phyloP scores from a whole-genome alignment of 1,139 yeast genomes.

The Pichia terricola region DNA sequence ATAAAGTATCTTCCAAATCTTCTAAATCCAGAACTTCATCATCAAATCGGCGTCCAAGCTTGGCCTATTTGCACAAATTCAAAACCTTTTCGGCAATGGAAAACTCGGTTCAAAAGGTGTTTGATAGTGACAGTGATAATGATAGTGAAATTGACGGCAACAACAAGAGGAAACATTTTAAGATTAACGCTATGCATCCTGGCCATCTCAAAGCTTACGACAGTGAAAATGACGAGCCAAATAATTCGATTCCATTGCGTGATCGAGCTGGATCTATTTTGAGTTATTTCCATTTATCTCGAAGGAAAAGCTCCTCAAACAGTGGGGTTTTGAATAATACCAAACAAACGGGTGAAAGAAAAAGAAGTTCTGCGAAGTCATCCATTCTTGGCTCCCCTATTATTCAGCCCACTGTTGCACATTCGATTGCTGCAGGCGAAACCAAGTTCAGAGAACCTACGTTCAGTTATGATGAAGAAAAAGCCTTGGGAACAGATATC shows the following conservation, averaged over 20 bases:
- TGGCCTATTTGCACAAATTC: no score
- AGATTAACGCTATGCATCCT: no score
- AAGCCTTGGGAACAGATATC: neutral
- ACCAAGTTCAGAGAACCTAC: neutral
- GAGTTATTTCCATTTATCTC: slow-evolving; percentile 3
- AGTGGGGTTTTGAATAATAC: neutral
- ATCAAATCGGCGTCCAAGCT: no score
- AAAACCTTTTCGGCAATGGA: no score
- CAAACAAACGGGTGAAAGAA: neutral
- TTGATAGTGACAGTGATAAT: no score
- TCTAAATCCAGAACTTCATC: no score
- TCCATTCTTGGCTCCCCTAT: neutral
- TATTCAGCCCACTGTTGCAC: slow-evolving; percentile 6
- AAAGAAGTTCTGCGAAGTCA: neutral
- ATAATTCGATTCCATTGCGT: neutral
- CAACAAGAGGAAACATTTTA: no score
- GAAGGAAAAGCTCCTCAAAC: neutral
- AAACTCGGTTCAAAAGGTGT: no score
- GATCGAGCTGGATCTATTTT: slow-evolving; percentile 5
- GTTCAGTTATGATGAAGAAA: neutral
- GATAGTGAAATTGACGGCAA: no score
- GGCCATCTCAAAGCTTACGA: no score
- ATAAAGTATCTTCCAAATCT: no score
- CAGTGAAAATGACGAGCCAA: no score
- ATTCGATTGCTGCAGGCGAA: slow-evolving; percentile 9